Base-by-base conservation (phyloP, 2,329 filamentous ascomycete genomes). In the Colletotrichum gigasporum region DNA sequence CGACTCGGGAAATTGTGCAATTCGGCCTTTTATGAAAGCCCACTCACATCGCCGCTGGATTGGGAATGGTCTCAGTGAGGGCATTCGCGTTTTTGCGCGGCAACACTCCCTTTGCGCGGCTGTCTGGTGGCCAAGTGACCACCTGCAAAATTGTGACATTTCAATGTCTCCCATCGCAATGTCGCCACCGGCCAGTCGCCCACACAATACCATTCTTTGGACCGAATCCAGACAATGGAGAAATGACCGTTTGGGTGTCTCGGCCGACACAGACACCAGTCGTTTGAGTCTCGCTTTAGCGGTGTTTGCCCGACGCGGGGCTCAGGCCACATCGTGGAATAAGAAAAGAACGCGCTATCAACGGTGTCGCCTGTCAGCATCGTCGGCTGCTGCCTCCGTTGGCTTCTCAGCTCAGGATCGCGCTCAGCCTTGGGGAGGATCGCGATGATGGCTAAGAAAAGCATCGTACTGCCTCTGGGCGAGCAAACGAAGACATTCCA, bases 1-100 rank as follows among this genome's bases (percentile, higher is more conserved):
- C 22, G 41, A 51, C 30, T 34, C 51, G 30, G 63, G 51, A 65
- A 58, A 65, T 65, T 65, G 32, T 65, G 63, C 51, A 65, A 58
- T 63, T 34, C 50, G 39, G 42, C 16, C 42, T 37, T 58, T 65
- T 65, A 65, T 65, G 63, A 65, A 65, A 50, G 50, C 42, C 48
- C 61, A 61, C 61, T 28, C 61, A 26, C 48, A 45, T 22, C 3
- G 11, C 28, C 10, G 14, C 42, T 50, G 34, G 5, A 50, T 64
- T 20, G 26, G 56, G 56, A 44, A 47, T 63, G 44, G 58, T n/a
- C n/a, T n/a, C n/a, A n/a, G n/a, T n/a, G n/a, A n/a, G 45, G 44
- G 37, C 35, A 39, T 14, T 54, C 24, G 30, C 32, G 39, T 30
- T 61, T 44, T 48, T 14, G 34, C 51, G 34, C 37, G 34, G 51